Conservation (phyloP, 495 filamentous ascomycete genomes). For the Neurospora sp. region DNA sequence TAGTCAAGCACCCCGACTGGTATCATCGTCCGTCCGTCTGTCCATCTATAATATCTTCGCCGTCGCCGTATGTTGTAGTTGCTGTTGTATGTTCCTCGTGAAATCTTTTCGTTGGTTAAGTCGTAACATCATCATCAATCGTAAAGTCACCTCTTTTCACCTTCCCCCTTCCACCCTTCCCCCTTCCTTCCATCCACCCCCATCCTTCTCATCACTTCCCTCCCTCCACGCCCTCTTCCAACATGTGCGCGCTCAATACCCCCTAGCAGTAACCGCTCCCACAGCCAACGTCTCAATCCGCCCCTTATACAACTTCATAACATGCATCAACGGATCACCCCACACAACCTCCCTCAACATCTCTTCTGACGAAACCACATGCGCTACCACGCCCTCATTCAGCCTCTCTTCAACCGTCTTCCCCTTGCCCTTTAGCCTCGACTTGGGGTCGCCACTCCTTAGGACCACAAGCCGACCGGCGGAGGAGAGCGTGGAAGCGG, state of each 20-base stretch:
- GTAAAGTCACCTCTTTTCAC: too few relatives aligned
- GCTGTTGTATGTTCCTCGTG: too few relatives aligned
- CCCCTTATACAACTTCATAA: slow-evolving; percentile 63
- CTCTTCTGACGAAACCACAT: slow-evolving; percentile 47
- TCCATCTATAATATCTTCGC: neutral
- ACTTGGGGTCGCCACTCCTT: slow-evolving; percentile 30
- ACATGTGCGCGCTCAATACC: slow-evolving; percentile 6
- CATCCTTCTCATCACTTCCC: neutral
- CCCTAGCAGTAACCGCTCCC: slow-evolving; percentile 50
- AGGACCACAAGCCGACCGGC: slow-evolving; percentile 61
- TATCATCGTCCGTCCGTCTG: neutral
- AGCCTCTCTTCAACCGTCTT: slow-evolving; percentile 32
- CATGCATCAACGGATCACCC: slow-evolving; percentile 70
- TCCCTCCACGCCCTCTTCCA: too few relatives aligned
- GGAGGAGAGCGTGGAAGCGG: slow-evolving; percentile 49
- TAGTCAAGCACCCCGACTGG: neutral
- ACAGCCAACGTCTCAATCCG: slow-evolving; percentile 59
- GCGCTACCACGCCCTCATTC: slow-evolving; percentile 49
- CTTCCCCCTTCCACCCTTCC: too few relatives aligned
- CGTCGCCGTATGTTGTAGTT: neutral
- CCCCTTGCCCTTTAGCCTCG: slow-evolving; percentile 21
- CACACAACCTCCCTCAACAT: slow-evolving; percentile 57
- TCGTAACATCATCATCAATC: too few relatives aligned
- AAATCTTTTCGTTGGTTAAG: too few relatives aligned
- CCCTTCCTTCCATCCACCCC: too few relatives aligned